Conservation (phyloP, 441 rosid genomes). For the Populus hybrid region DNA sequence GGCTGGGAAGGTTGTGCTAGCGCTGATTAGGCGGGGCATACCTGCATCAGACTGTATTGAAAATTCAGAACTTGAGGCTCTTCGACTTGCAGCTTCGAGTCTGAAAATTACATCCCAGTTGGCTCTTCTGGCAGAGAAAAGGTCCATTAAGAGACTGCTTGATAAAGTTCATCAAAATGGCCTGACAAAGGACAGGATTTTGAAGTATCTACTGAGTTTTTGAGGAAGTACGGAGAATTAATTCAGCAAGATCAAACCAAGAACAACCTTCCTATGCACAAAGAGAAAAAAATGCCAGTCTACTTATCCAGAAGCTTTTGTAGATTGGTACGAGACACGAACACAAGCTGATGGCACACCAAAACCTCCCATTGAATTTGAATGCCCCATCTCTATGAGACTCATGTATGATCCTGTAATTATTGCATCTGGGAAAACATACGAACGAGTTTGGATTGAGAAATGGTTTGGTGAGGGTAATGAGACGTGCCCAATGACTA, state of each 20-base stretch:
- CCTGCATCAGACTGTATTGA: conserved; percentile 22
- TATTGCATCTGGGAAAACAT: conserved; percentile 48
- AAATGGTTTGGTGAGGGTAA: conserved; percentile 43
- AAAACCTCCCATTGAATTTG: conserved; percentile 37
- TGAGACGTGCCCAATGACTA: conserved; percentile 31
- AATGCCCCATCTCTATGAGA: conserved; percentile 42
- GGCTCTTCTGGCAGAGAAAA: conserved; percentile 33
- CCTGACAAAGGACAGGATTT: conserved; percentile 17
- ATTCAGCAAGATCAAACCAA: conserved; percentile 15
- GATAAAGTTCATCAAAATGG: conserved; percentile 17
- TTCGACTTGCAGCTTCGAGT: conserved; percentile 32
- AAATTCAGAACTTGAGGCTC: conserved; percentile 31
- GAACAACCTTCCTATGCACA: background rate
- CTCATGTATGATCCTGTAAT: conserved; percentile 50
- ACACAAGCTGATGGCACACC: conserved; percentile 13
- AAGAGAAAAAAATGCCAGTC: background rate
- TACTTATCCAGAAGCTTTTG: background rate
- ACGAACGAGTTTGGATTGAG: conserved; percentile 46
- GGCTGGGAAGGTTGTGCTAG: conserved; percentile 31
- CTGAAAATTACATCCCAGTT: conserved; percentile 35
- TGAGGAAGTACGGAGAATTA: conserved; percentile 33
- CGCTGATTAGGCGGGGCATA: conserved; percentile 24
- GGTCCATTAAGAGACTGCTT: conserved; percentile 34
- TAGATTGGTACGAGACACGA: conserved; percentile 1
- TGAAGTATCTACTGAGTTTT: conserved; percentile 32